Conservation (phyloP, 495 filamentous ascomycete species). For the Tuber brumale region DNA sequence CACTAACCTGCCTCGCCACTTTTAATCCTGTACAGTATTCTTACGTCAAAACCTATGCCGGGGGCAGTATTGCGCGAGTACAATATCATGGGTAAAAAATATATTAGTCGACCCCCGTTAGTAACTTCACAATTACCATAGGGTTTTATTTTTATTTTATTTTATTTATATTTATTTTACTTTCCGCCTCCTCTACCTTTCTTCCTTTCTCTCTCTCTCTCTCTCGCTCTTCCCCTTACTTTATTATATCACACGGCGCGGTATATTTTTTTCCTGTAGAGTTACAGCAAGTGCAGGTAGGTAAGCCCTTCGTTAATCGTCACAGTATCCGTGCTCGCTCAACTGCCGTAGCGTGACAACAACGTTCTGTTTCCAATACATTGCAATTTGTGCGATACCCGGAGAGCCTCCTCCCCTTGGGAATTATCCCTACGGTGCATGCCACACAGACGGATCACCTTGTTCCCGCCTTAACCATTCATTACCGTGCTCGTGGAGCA, state of each 20-base stretch:
- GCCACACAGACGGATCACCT: not conserved
- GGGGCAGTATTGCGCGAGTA: not conserved
- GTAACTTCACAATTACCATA: not conserved
- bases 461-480: not conserved
- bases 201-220: not conserved
- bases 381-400: not conserved
- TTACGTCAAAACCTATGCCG: not conserved
- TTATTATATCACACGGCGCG: too few species aligned
- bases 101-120: not conserved
- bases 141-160: too few species aligned
- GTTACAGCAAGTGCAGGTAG: not conserved
- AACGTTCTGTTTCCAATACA: slow-evolving; percentile 4
- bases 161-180: not conserved
- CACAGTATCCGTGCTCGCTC: not conserved
- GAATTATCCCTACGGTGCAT: not conserved
- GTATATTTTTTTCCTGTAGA: not conserved
- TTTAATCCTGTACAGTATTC: not conserved
- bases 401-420: not conserved
- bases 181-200: not conserved
- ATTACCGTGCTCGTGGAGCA: not conserved
- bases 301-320: not conserved
- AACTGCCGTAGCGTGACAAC: not conserved
- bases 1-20: too few species aligned
- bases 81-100: not conserved
- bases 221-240: not conserved